Percentiles rank a stretch among this genome's conserved stretches.
Evolutionary conservation across 768 basidiomycete species (phyloP).

Genomic region (Nidularia sp.): DNA sequence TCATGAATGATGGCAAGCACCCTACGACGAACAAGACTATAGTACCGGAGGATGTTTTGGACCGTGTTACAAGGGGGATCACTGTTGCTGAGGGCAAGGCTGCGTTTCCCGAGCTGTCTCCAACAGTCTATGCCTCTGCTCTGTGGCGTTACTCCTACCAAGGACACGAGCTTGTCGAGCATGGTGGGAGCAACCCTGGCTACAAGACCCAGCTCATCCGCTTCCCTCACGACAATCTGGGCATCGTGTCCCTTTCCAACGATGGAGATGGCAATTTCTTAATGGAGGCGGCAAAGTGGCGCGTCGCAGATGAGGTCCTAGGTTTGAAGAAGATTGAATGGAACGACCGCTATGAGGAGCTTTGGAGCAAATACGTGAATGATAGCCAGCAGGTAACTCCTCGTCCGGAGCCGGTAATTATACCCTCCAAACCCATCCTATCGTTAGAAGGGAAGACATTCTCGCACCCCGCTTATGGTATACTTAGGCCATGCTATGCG

Average conservation of each 20-base stretch:
- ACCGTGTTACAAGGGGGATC: slow-evolving; percentile 29
- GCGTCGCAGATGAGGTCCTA: slow-evolving; percentile 31
- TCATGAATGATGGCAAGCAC: slow-evolving; percentile 32
- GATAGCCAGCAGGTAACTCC: slow-evolving; percentile 17
- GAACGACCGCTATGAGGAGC: slow-evolving; percentile 27
- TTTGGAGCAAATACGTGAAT: slow-evolving; percentile 12
- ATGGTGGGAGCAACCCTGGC: slow-evolving; percentile 37
- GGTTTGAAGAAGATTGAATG: slow-evolving; percentile 29
- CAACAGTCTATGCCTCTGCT: slow-evolving; percentile 33
- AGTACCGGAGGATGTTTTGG: slow-evolving; percentile 29
- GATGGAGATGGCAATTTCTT: slow-evolving; percentile 29
- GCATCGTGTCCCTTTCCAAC: slow-evolving; percentile 33
- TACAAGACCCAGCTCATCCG: slow-evolving; percentile 23
- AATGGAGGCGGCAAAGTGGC: slow-evolving; percentile 30
- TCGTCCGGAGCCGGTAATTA: slow-evolving; percentile 14
- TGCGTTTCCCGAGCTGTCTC: slow-evolving; percentile 32
- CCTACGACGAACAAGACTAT: slow-evolving; percentile 31
- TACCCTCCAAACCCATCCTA: slow-evolving; percentile 13
- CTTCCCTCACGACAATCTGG: slow-evolving; percentile 33
- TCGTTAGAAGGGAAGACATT: slow-evolving; percentile 21
- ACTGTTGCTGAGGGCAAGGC: slow-evolving; percentile 28
- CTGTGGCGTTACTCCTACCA: slow-evolving; percentile 34
- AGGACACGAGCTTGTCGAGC: slow-evolving; percentile 37
- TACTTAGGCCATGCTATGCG: slow-evolving; percentile 28
- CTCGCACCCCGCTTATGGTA: slow-evolving; percentile 29